A percentile compares a stretch with the other conserved stretches of the same genome.
Evolutionary conservation across 176 grass and related monocot genomes (phyloP).

Genomic region (Cocos nucifera): DNA sequence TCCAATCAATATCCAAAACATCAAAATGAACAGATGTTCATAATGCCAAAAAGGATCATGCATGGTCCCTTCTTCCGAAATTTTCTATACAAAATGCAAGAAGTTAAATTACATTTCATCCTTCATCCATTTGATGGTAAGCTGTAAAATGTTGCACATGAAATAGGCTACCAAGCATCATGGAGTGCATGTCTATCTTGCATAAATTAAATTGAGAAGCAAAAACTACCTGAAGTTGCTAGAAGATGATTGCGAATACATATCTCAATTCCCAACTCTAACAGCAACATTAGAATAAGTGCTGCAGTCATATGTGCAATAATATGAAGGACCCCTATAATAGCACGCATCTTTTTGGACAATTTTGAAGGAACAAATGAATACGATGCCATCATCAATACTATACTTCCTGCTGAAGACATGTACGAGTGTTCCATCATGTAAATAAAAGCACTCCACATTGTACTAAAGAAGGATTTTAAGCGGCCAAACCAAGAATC

Average conservation of each 20-base stretch:
- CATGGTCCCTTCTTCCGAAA: no score
- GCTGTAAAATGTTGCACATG: no score
- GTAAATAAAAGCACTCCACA: constrained; percentile 76
- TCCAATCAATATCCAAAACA: no score
- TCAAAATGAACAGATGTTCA: no score
- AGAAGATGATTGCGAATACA: constrained; percentile 83
- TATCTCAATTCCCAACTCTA: constrained; percentile 96
- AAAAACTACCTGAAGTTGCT: constrained; percentile 77
- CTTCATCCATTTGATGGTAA: no score
- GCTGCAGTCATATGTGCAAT: constrained; percentile 75
- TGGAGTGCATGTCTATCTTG: no score
- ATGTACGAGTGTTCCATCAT: constrained; percentile 85
- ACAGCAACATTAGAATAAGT: constrained; percentile 77
- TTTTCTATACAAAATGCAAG: no score
- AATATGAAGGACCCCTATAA: constrained; percentile 88
- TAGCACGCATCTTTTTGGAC: constrained; percentile 59
- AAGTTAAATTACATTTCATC: no score
- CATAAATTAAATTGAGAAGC: background rate
- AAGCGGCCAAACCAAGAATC: constrained; percentile 67
- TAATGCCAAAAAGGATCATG: no score
- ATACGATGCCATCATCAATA: constrained; percentile 70
- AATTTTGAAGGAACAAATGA: constrained; percentile 95
- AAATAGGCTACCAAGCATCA: no score
- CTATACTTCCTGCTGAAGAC: constrained; percentile 48
- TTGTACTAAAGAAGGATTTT: constrained; percentile 64